These are phyloP conservation scores for Chlorella sp. DNA, from an alignment of 139 green algal species.

Conservation along the genomic window DNA sequence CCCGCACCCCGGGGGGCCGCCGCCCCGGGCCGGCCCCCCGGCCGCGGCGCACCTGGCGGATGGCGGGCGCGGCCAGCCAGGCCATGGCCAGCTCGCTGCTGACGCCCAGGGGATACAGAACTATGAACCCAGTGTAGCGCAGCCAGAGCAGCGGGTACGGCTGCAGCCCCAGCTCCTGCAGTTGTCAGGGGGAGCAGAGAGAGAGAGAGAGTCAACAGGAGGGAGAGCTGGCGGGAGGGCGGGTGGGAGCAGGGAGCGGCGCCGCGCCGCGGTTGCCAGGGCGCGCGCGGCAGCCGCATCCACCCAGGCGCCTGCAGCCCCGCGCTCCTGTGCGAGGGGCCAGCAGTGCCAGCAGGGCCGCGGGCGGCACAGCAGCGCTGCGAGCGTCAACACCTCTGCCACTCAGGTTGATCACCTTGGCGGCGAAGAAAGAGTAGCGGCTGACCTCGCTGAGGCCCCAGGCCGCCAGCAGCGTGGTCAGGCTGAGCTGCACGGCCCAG, in stretches of 20 bases:
- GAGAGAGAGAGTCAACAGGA: not conserved
- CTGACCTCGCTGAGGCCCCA: constrained; percentile 92
- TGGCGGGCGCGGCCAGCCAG: constrained; percentile 66
- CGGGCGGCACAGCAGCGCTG: too few species aligned
- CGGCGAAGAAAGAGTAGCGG: constrained; percentile 89
- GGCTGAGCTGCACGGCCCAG: constrained; percentile 54
- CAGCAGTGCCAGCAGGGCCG: too few species aligned
- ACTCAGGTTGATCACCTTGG: constrained; percentile 71
- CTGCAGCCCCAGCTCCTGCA: constrained; percentile 53
- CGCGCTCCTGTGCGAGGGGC: too few species aligned
- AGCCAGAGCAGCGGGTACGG: constrained; percentile 84
- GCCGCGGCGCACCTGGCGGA: constrained; percentile 44
- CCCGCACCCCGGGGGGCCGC: not conserved
- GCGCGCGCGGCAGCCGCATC: too few species aligned
- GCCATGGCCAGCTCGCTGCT: constrained; percentile 84
- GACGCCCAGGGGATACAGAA: constrained; percentile 92
- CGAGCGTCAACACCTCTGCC: too few species aligned
- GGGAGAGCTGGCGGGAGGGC: not conserved
- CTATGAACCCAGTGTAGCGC: constrained; percentile 89
- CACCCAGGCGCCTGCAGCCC: too few species aligned
- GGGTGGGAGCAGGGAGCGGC: too few species aligned
- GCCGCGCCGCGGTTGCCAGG: too few species aligned
- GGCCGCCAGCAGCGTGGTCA: constrained; percentile 77
- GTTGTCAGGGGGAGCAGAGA: not conserved
- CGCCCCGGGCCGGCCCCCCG: constrained; percentile 5